Base-by-base conservation (phyloP, 2,329 filamentous ascomycete genomes). In the Fusarium sp. region DNA sequence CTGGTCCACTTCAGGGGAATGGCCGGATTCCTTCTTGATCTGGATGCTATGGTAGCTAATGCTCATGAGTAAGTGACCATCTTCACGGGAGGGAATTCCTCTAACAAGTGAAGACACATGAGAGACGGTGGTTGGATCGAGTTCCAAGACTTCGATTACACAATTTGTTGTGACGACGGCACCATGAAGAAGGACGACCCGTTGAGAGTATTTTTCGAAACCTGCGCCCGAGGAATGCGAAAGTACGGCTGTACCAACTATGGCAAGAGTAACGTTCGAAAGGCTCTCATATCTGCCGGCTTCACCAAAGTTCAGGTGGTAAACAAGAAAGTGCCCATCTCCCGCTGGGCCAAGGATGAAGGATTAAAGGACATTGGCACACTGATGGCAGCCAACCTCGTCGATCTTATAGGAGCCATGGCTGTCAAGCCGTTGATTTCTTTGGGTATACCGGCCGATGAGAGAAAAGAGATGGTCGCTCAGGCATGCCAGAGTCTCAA, bases 1-100 rank as follows among this genome's bases (percentile, higher is more conserved):
- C 83, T 86, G 67, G 84, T 90, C 3, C 84, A 83, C 81, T 85
- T 83, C 72, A 83, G 79, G 72, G 84, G 74, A 73, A 85, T 80
- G 81, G 87, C 82, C 72, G 81, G 69, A 27, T 82, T 84, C 30
- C 82, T 91, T 43, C 79, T 81, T n/a, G 82, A 90, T 70, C 73
- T 87, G 22, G 76, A 80, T 22, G 81, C 83, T 48, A 81, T 87
- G 8, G 85, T 86, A 62, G 62, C 68, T 25, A 78, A 79, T 49
- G 76, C 78, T 16, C 82, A 79, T 64, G 69, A 75, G 80, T 80
- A 67, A 40, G 68, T 75, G 74, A 20, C 22, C n/a, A 5, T 32
- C 8, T 20, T 13, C 24, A 10, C 11, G 20, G 10, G 20, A 47
- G 16, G 22, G 18, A 38, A 18, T 3, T 10, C 11, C 30, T 41